Evolutionary conservation across 2,329 filamentous ascomycete genomes (phyloP), one percentile per base, ranked within the genome.

Genomic region (Mariannaea elegans): DNA sequence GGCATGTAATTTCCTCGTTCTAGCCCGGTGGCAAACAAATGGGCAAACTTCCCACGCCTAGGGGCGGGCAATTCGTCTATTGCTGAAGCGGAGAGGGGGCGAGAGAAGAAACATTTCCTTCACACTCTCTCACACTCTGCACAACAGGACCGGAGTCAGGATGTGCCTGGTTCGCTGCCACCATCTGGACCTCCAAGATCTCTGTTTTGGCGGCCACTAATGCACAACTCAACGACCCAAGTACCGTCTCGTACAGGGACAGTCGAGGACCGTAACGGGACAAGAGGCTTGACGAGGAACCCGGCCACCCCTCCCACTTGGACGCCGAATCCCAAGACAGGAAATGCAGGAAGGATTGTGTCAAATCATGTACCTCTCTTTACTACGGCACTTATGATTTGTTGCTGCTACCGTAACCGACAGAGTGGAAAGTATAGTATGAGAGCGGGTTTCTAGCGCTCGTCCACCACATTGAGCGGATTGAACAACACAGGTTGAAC

Each of bases 141-240:
- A 41, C 41, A 45, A 52, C 46, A 44, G 54, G 45, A 31, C 46
- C 31, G 41, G 27, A 57, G 61, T 61, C 57, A 65, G 62, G 62
- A 64, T 64, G 63, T 68, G 66, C 68, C 73, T 72, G 67, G 67
- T 66, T 74, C 65, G 65, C 63, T 61, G 65, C 64, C 62, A 67
- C 63, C 62, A 68, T 61, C 61, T 65, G 56, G 69, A 64, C 68
- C 67, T 72, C 67, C 68, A 64, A 75, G 70, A 75, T 75, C 70
- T 75, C 66, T 71, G 62, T 62, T 69, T 61, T 70, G 69, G 65
- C 67, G 65, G 67, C 71, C 71, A 68, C 73, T 75, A 73, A 76
- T 75, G 74, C 74, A 73, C 62, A 65, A 61, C 63, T 61, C 65
- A 58, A 56, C 55, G 36, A 59, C 50, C 46, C 44, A 58, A 59